phyloP scores from a whole-genome alignment of 129 eudicot species.

The Flaveria bidentis region DNA sequence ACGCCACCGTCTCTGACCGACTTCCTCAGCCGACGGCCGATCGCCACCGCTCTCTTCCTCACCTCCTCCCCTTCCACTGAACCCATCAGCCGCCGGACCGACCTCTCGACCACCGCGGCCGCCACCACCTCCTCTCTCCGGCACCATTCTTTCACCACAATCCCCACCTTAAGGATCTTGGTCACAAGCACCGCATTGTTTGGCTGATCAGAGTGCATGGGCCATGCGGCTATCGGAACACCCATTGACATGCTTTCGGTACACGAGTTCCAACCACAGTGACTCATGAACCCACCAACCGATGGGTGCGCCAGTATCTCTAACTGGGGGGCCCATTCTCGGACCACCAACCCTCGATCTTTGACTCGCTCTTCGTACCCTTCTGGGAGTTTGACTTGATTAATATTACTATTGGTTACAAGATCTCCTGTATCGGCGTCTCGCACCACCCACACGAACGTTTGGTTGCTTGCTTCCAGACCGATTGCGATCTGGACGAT shows the following conservation, averaged over 20 bases:
- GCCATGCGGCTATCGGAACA: slow-evolving; percentile 55
- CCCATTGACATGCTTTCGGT: slow-evolving; percentile 54
- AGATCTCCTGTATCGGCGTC: slow-evolving; percentile 46
- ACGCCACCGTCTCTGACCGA: slow-evolving; percentile 38
- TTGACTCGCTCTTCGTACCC: slow-evolving; percentile 44
- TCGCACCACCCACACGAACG: slow-evolving; percentile 58
- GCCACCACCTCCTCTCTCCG: slow-evolving; percentile 21
- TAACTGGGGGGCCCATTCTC: slow-evolving; percentile 55
- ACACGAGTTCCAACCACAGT: slow-evolving; percentile 61
- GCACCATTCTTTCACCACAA: slow-evolving; percentile 39
- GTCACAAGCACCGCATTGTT: slow-evolving; percentile 38
- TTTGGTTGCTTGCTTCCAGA: slow-evolving; percentile 39
- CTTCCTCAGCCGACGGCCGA: slow-evolving; percentile 28
- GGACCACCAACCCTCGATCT: slow-evolving; percentile 39
- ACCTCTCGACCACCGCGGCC: slow-evolving; percentile 21
- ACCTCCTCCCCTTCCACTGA: slow-evolving; percentile 49
- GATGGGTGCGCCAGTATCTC: slow-evolving; percentile 46
- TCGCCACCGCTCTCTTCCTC: slow-evolving; percentile 39
- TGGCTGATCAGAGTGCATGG: slow-evolving; percentile 62
- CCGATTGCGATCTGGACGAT: slow-evolving; percentile 44
- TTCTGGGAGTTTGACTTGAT: slow-evolving; percentile 22
- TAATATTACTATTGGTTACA: neutral
- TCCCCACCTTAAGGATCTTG: slow-evolving; percentile 34
- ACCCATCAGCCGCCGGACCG: slow-evolving; percentile 42
- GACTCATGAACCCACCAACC: slow-evolving; percentile 53